Percentiles rank a stretch among this genome's conserved stretches.
These are phyloP conservation scores for Blastocladiella britannica DNA, from an alignment of 192 early-diverging fungal genomes.

Conservation along the genomic window DNA sequence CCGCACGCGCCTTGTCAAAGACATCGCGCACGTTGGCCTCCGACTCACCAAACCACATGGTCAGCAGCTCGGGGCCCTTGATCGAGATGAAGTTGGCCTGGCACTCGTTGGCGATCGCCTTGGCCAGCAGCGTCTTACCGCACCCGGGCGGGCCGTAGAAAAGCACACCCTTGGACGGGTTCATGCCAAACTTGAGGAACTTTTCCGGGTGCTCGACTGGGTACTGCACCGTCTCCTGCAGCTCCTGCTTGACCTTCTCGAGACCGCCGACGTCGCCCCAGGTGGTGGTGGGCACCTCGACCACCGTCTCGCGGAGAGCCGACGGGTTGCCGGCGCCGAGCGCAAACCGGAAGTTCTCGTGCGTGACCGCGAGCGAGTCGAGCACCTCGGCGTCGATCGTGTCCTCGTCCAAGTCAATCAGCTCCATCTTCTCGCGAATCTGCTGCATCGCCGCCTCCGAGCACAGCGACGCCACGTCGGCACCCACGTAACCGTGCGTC, in stretches of 20 bases:
- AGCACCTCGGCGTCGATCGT: constrained; percentile 94
- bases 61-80: constrained; percentile 96
- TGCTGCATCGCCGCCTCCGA: constrained; percentile 99
- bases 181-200: constrained; percentile 98
- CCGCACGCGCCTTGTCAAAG: constrained; percentile 95
- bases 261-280: constrained; percentile 97
- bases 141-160: constrained; percentile 98
- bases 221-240: constrained; percentile 97
- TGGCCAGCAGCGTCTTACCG: constrained; percentile 95
- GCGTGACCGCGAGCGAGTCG: constrained; percentile 82
- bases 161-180: constrained; percentile 85
- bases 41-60: constrained; percentile 99
- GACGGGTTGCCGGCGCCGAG: constrained; percentile 87
- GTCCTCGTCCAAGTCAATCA: constrained; percentile 93
- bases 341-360: constrained; percentile 94
- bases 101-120: constrained; percentile 99
- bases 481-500: constrained; percentile 93
- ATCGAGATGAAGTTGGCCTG: constrained; percentile 99
- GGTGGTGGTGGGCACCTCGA: constrained; percentile 81
- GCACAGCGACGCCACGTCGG: constrained; percentile 90
- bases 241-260: constrained; percentile 92
- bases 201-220: constrained; percentile 98
- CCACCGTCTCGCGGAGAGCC: constrained; percentile 94
- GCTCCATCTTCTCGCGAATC: constrained; percentile 98
- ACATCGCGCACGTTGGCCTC: constrained; percentile 98